Base-by-base conservation (phyloP, 495 filamentous ascomycete genomes). In the Penicillium turbatum region DNA sequence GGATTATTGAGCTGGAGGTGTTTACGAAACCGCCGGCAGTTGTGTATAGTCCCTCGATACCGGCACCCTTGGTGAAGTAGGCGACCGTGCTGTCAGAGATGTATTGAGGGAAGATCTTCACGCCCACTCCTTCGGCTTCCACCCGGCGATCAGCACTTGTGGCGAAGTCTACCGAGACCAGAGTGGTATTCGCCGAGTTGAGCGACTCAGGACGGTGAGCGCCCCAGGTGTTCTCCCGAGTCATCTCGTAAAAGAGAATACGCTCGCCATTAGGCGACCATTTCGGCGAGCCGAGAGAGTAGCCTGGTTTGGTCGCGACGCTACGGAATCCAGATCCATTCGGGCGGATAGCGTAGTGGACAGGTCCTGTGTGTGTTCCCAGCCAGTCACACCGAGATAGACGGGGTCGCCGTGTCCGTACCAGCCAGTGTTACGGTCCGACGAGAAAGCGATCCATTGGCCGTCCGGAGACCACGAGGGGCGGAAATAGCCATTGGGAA, bases 281-380 rank as follows among this genome's bases (percentile, higher is more conserved):
- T 44, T 55, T 57, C 2, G 67, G 65, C 0, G 64, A 64, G 1
- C 67, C 67, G 1, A 59, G 48, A 16, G 56, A 56, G 37, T 59
- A 65, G 19, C 52, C 59, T 0, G 37, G 27, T 51, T 61, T 63
- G n/a, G 37, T 0, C 51, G 41, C 8, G 32, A 49, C 10, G 66
- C 34, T 53, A 11, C 62, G 62, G 34, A 70, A 70, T 35, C 54
- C 64, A 24, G 61, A 56, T 2, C 67, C 67, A 32, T 70, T 55
- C 4, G 57, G 58, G 4, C 56, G 55, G n/a, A 67, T 62, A 2
- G 57, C 64, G 29, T 70, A 70, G 13, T 62, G 3, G 62, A 59
- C 3, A 70, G 54, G 24, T 64, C 59, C 41, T 70, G 67, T 5
- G 64, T 70, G 41, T 65, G 62, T 27, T 70, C 67, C 67, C 67